Base-by-base conservation (phyloP, 2,329 filamentous ascomycete species). In the Neonectria magnoliae region DNA sequence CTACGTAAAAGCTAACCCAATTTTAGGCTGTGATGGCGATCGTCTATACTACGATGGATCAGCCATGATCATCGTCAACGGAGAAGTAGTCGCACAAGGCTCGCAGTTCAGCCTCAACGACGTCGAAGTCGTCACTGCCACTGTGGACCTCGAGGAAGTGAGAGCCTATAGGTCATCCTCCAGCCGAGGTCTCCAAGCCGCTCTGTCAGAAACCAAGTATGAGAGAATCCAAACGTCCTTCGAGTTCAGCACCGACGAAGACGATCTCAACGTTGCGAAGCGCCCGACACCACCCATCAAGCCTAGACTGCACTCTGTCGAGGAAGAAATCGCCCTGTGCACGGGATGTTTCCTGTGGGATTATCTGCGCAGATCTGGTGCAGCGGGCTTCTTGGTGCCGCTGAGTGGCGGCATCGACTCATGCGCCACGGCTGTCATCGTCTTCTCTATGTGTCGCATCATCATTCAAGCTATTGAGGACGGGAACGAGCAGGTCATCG, bases 141-240 rank as follows among this genome's bases (percentile, higher is more conserved):
- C 88, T 0, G 82, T 91, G 3, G 89, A 91, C 69, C 80, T 92
- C 3, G 92, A 95, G 71, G 90, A 93, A 66, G 91, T 94, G 5
- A 81, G 90, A 33, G 81, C 84, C 1, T 89, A 84, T 70, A 82
- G 91, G 0, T 86, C 80, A 7, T 79, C 84, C 0, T 82, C 85
- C 9, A 86, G 85, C 13, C 82, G 88, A 58, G 85, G 85, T 7
- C 73, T 88, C 22, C 90, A 92, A 73, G 85, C 88, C 8, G 83
- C 86, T 61, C 45, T 54, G 20, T 58, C 60, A 5, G 38, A 51
- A 11, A 62, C 44, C 7, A 67, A 69, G 10, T 72, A 70, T 18
- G 59, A 71, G 5, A 57, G 70, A 60, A 68, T 72, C 8, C 64
- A 72, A 53, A 64, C 67, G 16, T 51, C 70, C 8, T 71, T 70